These are phyloP conservation scores for Forsythia viridissima DNA, from an alignment of 257 asterid genomes.

Conservation along the genomic window DNA sequence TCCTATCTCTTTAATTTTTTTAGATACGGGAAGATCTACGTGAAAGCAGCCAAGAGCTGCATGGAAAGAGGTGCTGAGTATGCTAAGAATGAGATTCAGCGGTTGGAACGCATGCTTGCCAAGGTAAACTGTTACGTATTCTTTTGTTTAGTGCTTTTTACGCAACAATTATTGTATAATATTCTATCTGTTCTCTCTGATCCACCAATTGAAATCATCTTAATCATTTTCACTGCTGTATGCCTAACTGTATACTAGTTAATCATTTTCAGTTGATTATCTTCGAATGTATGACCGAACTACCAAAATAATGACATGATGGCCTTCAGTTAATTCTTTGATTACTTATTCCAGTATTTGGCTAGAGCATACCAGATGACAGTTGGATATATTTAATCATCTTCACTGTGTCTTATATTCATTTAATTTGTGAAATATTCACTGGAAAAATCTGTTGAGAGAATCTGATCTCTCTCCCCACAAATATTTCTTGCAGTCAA, in stretches of 20 bases:
- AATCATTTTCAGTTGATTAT: background rate
- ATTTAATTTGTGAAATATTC: too few relatives aligned
- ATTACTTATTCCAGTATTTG: background rate
- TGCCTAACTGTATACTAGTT: background rate
- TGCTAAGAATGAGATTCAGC: constrained; percentile 71
- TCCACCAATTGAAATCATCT: background rate
- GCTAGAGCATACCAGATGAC: too few relatives aligned
- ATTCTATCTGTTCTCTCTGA: background rate
- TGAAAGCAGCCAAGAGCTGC: constrained; percentile 83
- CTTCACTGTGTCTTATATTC: too few relatives aligned
- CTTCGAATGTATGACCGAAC: background rate
- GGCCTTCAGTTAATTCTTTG: background rate
- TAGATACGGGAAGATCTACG: constrained; percentile 79
- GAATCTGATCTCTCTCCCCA: background rate
- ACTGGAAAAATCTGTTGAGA: too few relatives aligned
- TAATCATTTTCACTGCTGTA: background rate
- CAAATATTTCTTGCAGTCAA: constrained; percentile 49
- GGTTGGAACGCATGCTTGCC: constrained; percentile 83
- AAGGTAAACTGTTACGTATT: constrained; percentile 54
- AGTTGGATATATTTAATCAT: too few relatives aligned
- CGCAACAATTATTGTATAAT: background rate
- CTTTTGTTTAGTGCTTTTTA: background rate
- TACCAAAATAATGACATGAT: background rate
- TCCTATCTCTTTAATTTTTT: constrained; percentile 12
- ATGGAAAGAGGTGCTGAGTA: constrained; percentile 82